A percentile compares a stretch with the other conserved stretches of the same genome.
These are phyloP conservation scores for Paramarasmius palmivorus DNA, from an alignment of 1,284 basidiomycete genomes.

Conservation along the genomic window DNA sequence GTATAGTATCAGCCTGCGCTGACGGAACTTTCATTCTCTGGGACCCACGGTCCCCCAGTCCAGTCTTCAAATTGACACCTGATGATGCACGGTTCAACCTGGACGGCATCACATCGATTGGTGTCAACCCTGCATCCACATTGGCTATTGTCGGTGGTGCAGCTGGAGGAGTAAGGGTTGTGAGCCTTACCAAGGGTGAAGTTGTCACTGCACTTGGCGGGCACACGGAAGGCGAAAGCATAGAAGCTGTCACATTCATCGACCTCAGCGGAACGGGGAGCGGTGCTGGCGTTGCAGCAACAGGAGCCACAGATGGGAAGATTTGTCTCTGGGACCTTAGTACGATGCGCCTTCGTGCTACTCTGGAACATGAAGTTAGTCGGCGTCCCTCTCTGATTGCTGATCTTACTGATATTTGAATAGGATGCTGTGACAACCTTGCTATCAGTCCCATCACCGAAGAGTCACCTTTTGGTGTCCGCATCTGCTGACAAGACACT, in stretches of 20 bases:
- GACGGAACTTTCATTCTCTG: conserved; percentile 88
- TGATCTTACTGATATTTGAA: conserved; percentile 19
- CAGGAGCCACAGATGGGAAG: conserved; percentile 92
- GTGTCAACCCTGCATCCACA: conserved; percentile 82
- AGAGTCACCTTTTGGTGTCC: conserved; percentile 77
- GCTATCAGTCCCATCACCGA: conserved; percentile 70
- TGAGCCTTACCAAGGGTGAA: conserved; percentile 86
- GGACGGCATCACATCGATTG: conserved; percentile 84
- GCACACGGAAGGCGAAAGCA: conserved; percentile 86
- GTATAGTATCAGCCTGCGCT: conserved; percentile 85
- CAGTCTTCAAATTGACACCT: conserved; percentile 79
- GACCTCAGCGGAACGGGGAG: conserved; percentile 64
- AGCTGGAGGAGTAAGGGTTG: conserved; percentile 80
- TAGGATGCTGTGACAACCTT: conserved; percentile 89
- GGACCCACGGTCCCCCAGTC: conserved; percentile 83
- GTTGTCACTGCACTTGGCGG: conserved; percentile 81
- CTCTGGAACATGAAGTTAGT: conserved; percentile 78
- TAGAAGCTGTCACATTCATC: conserved; percentile 88
- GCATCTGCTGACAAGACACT: conserved; percentile 85
- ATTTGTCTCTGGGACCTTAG: conserved; percentile 93
- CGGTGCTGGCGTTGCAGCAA: conserved; percentile 75
- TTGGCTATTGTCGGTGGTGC: conserved; percentile 89
- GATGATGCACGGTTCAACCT: conserved; percentile 77
- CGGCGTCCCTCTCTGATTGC: conserved; percentile 10
- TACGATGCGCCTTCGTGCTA: conserved; percentile 80